Base-by-base conservation (phyloP, 805 yeast species). In the Saccharomycopsis fibuligera region DNA sequence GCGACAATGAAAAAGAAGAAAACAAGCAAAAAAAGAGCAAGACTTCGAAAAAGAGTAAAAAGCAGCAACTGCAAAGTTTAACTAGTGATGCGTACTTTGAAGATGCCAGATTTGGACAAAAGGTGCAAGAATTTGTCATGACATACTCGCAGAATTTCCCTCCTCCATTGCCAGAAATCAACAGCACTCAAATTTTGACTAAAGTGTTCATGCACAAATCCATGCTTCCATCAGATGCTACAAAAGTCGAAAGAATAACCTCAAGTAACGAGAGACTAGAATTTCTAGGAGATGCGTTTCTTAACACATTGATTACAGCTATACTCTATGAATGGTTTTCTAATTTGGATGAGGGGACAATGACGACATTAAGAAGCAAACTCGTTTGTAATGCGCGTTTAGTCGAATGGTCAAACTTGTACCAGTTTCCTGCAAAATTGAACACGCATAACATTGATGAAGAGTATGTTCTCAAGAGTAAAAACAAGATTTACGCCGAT, bases 241-340 rank as follows among this genome's bases (percentile, higher is more conserved):
- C 25, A 12, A 38, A 38, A 38, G 12, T 38, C n/a, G 91, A 83
- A 54, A 68, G 75, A 47, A 68, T 83, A 23, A 68, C 72, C 45
- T 68, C 80, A 2, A 90, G 87, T 57, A 86, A 91, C 62, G 97
- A 90, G 69, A 72, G 96, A 43, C 68, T 89, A 23, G 97, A 91
- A 67, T 91, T 88, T 60, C 68, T 87, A 42, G 98, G 98, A n/a
- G 98, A 90, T 66, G 81, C 97, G 1, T 76, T 87, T 19, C 67
- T 91, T 51, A 85, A 86, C 59, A 76, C 75, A 47, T 68, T 82
- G 16, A 79, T 86, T 46, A 82, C 96, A 0, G 68, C 75, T 49
- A 72, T 90, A 37, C 69, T 87, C 17, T 89, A 74, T 58, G 70
- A 75, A 24, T 64, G 74, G 48, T 85, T 83, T 56, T 93, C 95